Conservation (phyloP, 2,329 filamentous ascomycete species). For the Aspergillus hiratsukae region DNA sequence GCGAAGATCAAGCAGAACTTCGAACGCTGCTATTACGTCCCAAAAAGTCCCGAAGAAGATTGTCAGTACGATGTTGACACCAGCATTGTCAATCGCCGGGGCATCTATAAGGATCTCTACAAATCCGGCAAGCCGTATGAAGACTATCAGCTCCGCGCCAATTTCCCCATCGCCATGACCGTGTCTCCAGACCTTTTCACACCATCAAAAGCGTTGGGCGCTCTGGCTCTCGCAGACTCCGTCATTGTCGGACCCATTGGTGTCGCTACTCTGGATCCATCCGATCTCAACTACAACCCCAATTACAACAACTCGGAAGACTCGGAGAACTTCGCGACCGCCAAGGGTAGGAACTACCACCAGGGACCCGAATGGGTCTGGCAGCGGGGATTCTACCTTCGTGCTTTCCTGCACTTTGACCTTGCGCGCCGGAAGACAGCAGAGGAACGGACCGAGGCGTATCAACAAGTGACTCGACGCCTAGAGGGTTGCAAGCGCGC, state of each 20-base stretch:
- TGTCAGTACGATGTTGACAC: slow-evolving; percentile 74
- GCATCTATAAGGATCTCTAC: slow-evolving; percentile 98
- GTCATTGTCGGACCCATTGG: slow-evolving; percentile 80
- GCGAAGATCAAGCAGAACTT: slow-evolving; percentile 76
- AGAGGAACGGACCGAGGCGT: slow-evolving; percentile 75
- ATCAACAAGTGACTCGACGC: slow-evolving; percentile 87
- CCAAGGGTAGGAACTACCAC: slow-evolving; percentile 95
- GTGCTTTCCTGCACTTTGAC: slow-evolving; percentile 88
- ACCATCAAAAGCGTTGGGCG: slow-evolving; percentile 68
- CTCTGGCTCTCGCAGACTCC: slow-evolving; percentile 74
- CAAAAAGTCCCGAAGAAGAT: slow-evolving; percentile 65
- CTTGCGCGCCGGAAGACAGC: slow-evolving; percentile 62
- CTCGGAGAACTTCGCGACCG: slow-evolving; percentile 81
- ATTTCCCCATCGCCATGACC: slow-evolving; percentile 93
- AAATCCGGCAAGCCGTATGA: slow-evolving; percentile 91
- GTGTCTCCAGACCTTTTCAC: slow-evolving; percentile 87
- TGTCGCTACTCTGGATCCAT: slow-evolving; percentile 92
- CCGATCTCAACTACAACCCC: slow-evolving; percentile 86
- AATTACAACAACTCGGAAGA: slow-evolving; percentile 96
- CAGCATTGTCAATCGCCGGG: slow-evolving; percentile 76
- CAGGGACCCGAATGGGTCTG: slow-evolving; percentile 98
- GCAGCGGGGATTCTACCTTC: slow-evolving; percentile 93
- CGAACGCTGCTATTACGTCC: slow-evolving; percentile 88
- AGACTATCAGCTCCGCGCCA: slow-evolving; percentile 92
- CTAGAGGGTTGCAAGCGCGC: slow-evolving; percentile 80